These are phyloP conservation scores for Juncus effusus DNA, from an alignment of 176 grass and related monocot genomes.

Conservation along the genomic window DNA sequence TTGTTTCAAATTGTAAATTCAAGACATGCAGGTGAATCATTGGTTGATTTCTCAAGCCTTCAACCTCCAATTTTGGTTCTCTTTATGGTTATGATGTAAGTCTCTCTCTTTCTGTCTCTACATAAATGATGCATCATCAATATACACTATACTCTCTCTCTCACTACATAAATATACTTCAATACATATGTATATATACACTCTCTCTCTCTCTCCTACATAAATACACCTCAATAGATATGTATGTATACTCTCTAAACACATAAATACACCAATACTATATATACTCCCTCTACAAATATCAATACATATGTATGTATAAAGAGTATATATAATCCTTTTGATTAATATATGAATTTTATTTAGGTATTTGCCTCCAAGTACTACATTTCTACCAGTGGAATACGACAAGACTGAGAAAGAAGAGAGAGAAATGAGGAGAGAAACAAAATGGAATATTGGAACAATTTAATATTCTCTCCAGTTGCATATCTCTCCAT, in stretches of 20 bases:
- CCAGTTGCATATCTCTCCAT: constrained; percentile 45
- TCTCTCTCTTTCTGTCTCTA: background rate
- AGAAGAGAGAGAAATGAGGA: background rate
- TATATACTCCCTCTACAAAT: too few relatives aligned
- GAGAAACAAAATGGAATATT: constrained; percentile 24
- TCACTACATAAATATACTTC: background rate
- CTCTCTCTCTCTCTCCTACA: background rate
- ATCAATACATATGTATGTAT: too few relatives aligned
- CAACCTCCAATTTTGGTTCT: constrained; percentile 56
- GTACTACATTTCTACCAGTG: constrained; percentile 53
- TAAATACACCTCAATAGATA: background rate
- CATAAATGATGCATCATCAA: background rate
- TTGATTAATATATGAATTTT: background rate
- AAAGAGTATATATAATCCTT: background rate
- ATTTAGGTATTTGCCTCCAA: constrained; percentile 62
- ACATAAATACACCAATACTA: background rate
- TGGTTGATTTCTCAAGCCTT: constrained; percentile 41
- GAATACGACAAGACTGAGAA: constrained; percentile 25
- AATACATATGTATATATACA: background rate
- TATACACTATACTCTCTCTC: constrained; percentile 8
- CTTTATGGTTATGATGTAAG: constrained; percentile 72
- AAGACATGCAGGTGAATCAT: constrained; percentile 55
- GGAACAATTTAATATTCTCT: constrained; percentile 39
- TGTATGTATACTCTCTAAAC: background rate
- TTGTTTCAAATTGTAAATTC: constrained; percentile 55